A percentile compares a stretch with the other conserved stretches of the same genome.
phyloP scores from a whole-genome alignment of 73 alveolate species.

The Paraurostyla sp. region DNA sequence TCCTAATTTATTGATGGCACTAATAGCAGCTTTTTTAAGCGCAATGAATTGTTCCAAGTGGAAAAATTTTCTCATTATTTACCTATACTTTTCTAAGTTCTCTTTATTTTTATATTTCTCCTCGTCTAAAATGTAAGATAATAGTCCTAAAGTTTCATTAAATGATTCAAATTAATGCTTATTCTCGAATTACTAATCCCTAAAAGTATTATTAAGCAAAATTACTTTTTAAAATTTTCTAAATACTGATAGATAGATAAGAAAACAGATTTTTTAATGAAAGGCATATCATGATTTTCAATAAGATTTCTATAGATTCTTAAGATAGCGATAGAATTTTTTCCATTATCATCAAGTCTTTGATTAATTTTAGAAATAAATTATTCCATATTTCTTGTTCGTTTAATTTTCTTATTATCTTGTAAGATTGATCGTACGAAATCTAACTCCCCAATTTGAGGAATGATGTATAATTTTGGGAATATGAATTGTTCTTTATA shows the following conservation, averaged over 20 bases:
- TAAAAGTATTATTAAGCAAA: not conserved
- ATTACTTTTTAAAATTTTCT: not conserved
- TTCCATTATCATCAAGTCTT: not conserved
- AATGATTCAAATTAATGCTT: not conserved
- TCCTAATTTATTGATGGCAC: not conserved
- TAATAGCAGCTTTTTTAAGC: not conserved
- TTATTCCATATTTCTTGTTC: slow-evolving; percentile 7
- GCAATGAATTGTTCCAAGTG: not conserved
- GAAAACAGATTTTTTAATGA: slow-evolving; percentile 18
- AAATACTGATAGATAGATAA: not conserved
- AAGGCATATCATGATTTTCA: slow-evolving; percentile 27
- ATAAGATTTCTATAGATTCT: not conserved
- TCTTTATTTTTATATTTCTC: slow-evolving; percentile 1
- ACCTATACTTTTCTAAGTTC: not conserved
- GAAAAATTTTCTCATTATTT: not conserved
- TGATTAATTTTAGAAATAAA: not conserved
- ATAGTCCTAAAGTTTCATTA: not conserved
- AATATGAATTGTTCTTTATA: not conserved
- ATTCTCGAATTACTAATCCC: not conserved
- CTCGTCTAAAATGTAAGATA: not conserved
- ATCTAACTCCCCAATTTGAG: slow-evolving; percentile 10
- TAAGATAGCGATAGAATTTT: not conserved
- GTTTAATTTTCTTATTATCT: not conserved
- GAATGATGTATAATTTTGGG: not conserved
- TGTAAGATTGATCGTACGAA: not conserved